Conservation (phyloP, 129 eudicot genomes). For the Erigeron canadensis region DNA sequence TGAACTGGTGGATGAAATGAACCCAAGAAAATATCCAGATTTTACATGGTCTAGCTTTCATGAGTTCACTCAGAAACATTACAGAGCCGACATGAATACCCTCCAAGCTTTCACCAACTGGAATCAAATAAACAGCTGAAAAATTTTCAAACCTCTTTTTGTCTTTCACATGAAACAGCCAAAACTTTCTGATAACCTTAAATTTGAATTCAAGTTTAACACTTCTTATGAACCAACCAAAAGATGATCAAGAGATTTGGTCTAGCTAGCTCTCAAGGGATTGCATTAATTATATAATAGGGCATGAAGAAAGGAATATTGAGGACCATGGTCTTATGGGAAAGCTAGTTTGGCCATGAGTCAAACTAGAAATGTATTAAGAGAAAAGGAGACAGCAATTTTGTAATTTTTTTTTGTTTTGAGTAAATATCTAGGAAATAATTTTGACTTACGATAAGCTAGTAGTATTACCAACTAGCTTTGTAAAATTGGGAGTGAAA, state of each 20-base stretch:
- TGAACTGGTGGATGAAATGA: slow-evolving; percentile 50
- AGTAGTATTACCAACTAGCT: slow-evolving; percentile 13
- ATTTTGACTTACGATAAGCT: slow-evolving; percentile 11
- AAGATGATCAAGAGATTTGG: not conserved
- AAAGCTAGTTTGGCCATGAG: slow-evolving; percentile 7
- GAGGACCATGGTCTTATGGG: not conserved
- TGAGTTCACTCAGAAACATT: slow-evolving; percentile 65
- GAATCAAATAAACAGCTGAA: slow-evolving; percentile 40
- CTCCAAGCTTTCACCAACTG: slow-evolving; percentile 55
- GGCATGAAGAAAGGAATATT: slow-evolving; percentile 17
- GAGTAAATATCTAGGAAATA: slow-evolving; percentile 18
- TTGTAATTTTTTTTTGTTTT: slow-evolving; percentile 26
- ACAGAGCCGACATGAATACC: slow-evolving; percentile 67
- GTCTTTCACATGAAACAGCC: not conserved
- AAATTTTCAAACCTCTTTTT: not conserved
- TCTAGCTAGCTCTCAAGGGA: not conserved
- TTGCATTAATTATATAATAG: not conserved
- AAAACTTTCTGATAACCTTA: not conserved
- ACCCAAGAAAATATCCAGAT: slow-evolving; percentile 61
- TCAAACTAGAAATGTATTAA: not conserved
- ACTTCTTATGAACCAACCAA: not conserved
- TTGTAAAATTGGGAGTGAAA: not conserved
- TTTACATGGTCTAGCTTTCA: slow-evolving; percentile 59
- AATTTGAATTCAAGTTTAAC: not conserved
- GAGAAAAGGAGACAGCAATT: slow-evolving; percentile 17